Conservation (phyloP, 352 stramenopile genomes). For the Globisporangium canariense region DNA sequence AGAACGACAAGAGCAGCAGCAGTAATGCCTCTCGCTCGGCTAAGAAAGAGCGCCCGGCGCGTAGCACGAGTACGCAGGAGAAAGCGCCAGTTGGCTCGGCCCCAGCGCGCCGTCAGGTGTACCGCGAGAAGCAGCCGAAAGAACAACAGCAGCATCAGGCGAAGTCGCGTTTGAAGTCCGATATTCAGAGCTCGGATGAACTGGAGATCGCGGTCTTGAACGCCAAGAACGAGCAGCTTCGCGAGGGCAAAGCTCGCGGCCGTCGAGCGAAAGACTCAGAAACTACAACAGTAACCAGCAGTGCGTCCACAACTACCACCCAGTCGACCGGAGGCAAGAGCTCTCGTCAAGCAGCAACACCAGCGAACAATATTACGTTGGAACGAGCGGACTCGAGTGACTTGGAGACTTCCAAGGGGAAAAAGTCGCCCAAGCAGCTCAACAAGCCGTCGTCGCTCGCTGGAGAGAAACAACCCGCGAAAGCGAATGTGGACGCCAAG, state of each 20-base stretch:
- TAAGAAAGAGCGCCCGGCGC: conserved; percentile 19
- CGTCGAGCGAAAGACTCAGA: conserved; percentile 8
- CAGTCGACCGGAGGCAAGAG: background rate
- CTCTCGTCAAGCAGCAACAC: background rate
- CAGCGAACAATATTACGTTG: background rate
- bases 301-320: background rate
- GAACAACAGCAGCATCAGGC: conserved; percentile 2
- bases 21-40: conserved; percentile 8
- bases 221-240: background rate
- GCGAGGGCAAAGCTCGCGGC: conserved; percentile 1
- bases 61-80: conserved; percentile 9
- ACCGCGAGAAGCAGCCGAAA: conserved; percentile 55
- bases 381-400: conserved; percentile 16
- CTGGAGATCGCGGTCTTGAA: background rate
- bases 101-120: conserved; percentile 43
- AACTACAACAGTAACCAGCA: background rate
- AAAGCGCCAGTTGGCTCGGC: conserved; percentile 11
- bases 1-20: conserved; percentile 21
- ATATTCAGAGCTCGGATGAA: conserved; percentile 7
- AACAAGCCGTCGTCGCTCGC: conserved; percentile 1
- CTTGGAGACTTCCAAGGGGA: conserved; percentile 13
- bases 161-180: background rate
- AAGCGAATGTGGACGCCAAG: conserved; percentile 6
- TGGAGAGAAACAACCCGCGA: conserved; percentile 2
- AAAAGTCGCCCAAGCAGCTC: conserved; percentile 15